Percentiles rank a stretch among this genome's conserved stretches.
phyloP scores from a whole-genome alignment of 2,329 filamentous ascomycete species.

The Fusarium odoratissimum region DNA sequence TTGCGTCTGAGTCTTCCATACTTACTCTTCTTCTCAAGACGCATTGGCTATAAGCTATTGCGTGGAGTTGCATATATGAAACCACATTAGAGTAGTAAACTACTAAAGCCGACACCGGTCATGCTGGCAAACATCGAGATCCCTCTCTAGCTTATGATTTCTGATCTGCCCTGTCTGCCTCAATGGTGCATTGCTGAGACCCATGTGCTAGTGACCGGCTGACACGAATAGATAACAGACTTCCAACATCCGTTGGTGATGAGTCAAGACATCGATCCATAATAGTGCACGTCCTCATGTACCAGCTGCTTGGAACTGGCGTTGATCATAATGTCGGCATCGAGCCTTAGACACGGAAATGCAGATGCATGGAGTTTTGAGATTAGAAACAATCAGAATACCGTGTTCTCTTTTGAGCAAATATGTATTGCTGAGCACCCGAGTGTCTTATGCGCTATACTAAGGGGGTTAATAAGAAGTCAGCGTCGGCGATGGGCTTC shows the following conservation, averaged over 20 bases:
- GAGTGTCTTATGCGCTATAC: neutral
- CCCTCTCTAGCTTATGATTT: neutral
- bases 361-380: neutral
- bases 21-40: neutral
- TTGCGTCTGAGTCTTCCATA: neutral
- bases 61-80: neutral
- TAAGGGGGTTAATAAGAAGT: slow-evolving; percentile 4
- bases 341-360: neutral
- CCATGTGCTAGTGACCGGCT: neutral
- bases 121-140: neutral
- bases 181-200: neutral
- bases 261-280: neutral
- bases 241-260: slow-evolving; percentile 3
- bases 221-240: neutral
- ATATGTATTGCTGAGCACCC: neutral
- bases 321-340: slow-evolving; percentile 17
- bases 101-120: neutral
- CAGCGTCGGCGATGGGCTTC: slow-evolving; percentile 23
- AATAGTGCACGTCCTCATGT: neutral
- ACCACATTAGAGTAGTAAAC: neutral
- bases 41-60: neutral
- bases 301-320: slow-evolving; percentile 8
- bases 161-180: neutral
- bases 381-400: neutral
- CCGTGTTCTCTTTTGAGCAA: neutral